Evolutionary conservation across 371 early-diverging fungal genomes (phyloP), one percentile per base, ranked within the genome.

Genomic region (Mucor circinelloides): DNA sequence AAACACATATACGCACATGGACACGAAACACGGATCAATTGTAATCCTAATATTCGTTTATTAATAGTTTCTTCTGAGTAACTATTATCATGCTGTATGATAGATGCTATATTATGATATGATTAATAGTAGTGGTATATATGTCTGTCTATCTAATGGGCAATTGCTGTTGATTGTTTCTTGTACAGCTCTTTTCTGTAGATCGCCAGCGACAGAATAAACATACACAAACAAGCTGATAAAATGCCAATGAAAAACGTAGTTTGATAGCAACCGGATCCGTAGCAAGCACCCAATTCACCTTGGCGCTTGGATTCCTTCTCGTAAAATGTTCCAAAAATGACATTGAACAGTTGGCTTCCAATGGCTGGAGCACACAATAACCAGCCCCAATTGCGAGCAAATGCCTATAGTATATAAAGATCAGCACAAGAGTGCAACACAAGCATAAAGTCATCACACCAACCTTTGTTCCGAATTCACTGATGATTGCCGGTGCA

Each of bases 321-420:
- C 38, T 78, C 79, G 40, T 80, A 83, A 46, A 78, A 55, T 36
- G 64, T 50, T 25, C 83, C 80, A 73, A 79, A 78, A n/a, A 83
- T 42, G 8, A 78, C 54, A 66, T 76, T 83, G 59, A 79, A 83
- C 19, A 70, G 38, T 59, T 83, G 83, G 25, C 79, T 77, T 27
- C 83, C 77, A 23, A 83, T 67, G 12, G 80, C 80, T 27, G 83
- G 83, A 40, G 83, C 80, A 69, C 68, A 83, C 34, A 83, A 55
- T 25, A 83, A 50, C 73, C 77, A 73, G 10, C 80, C 83, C 83
- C 83, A 83, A 57, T 78, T 83, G 21, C 78, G 78, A 56, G 75
- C 83, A 77, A 83, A 83, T 7, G 71, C 58, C 82, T 82, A 67
- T 13, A 36, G 13, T 36, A 32, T n/a, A 21, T 15, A 36, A 21